Conservation (phyloP, 1,284 basidiomycete genomes). For the Tilletiopsis washingtonensis region DNA sequence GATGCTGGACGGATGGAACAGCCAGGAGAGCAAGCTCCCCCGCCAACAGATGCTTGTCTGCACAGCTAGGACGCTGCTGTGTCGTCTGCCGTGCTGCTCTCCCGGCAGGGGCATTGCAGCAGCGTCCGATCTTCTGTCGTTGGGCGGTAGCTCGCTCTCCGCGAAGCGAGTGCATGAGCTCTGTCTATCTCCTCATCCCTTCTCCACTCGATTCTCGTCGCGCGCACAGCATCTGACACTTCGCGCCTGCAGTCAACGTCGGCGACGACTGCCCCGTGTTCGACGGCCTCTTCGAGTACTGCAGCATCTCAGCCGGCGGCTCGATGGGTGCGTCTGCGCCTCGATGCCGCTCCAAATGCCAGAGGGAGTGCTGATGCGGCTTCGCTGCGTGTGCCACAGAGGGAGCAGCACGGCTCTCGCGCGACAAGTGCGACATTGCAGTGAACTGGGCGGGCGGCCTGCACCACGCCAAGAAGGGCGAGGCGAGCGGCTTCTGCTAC, state of each 20-base stretch:
- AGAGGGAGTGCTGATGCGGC: constrained; percentile 87
- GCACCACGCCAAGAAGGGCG: constrained; percentile 97
- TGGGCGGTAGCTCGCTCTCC: too few species aligned
- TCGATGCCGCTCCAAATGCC: too few species aligned
- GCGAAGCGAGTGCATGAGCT: too few species aligned
- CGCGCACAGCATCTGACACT: not conserved
- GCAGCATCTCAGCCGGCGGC: constrained; percentile 94
- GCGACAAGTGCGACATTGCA: constrained; percentile 97
- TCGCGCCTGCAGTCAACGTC: constrained; percentile 59
- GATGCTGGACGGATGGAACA: too few species aligned
- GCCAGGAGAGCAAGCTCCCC: too few species aligned
- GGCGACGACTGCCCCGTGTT: constrained; percentile 98
- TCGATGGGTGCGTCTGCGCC: constrained; percentile 82
- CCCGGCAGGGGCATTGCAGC: too few species aligned
- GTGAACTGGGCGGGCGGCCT: constrained; percentile 98
- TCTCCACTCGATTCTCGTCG: not conserved
- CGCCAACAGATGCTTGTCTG: too few species aligned
- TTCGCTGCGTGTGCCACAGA: constrained; percentile 99
- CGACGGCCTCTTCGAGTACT: constrained; percentile 95
- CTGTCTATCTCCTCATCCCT: not conserved
- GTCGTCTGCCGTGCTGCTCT: too few species aligned
- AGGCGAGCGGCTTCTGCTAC: constrained; percentile 97
- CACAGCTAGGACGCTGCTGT: too few species aligned
- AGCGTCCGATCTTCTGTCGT: too few species aligned
- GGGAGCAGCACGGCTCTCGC: constrained; percentile 86